phyloP scores from a whole-genome alignment of 2,329 filamentous ascomycete genomes.

The Xylaria arbuscula region DNA sequence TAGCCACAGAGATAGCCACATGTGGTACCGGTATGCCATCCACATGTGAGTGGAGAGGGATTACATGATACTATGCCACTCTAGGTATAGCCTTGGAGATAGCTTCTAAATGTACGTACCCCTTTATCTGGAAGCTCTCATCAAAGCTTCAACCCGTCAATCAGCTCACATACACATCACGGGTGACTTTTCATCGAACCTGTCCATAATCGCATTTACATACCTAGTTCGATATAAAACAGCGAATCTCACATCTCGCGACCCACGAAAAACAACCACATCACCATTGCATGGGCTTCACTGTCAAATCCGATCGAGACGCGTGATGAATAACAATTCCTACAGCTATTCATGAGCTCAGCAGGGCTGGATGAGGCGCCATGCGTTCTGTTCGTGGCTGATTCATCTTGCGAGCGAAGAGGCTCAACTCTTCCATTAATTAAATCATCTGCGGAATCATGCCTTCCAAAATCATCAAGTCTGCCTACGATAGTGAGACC shows the following conservation, averaged over 20 bases:
- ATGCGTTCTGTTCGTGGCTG: slow-evolving; percentile 27
- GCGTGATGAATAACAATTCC: slow-evolving; percentile 10
- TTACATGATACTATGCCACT: background rate
- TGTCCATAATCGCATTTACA: background rate
- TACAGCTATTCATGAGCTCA: slow-evolving; percentile 11
- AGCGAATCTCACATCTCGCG: background rate
- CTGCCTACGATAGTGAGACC: slow-evolving; percentile 84
- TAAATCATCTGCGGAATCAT: slow-evolving; percentile 50
- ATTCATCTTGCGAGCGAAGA: slow-evolving; percentile 29
- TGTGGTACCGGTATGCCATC: background rate
- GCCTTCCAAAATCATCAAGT: slow-evolving; percentile 69
- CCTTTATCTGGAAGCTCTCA: slow-evolving; percentile 15
- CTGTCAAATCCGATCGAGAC: slow-evolving; percentile 10
- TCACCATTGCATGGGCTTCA: background rate
- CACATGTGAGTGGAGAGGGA: background rate
- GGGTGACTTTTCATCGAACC: background rate
- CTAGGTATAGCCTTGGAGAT: background rate
- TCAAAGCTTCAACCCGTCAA: slow-evolving; percentile 24
- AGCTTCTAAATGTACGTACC: slow-evolving; percentile 9
- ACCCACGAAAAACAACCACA: background rate
- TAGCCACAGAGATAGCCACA: slow-evolving; percentile 4
- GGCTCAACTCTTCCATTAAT: slow-evolving; percentile 4
- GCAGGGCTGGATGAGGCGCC: slow-evolving; percentile 30
- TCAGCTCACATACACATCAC: background rate
- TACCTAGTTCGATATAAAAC: background rate